Evolutionary conservation across 139 green algal species (phyloP), one percentile per base, ranked within the genome.

Genomic region (Haematococcus sp.): DNA sequence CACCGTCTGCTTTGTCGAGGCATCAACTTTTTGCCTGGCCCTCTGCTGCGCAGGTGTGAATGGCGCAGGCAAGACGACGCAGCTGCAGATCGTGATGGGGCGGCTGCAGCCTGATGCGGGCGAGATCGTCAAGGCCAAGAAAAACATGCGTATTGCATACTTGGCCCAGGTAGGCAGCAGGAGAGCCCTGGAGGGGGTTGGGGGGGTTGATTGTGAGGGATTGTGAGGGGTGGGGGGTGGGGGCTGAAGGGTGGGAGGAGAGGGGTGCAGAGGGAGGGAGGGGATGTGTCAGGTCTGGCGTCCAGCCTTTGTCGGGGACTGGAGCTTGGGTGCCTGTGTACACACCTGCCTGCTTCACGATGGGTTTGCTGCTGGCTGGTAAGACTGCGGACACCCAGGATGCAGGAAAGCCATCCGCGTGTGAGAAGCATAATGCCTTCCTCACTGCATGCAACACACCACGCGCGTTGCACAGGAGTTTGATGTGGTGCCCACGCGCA

Each of bases 61-160:
- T 76, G 96, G 96, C 17, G 94, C 96, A 2, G 96, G 96, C 28
- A 99, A 99, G 86, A 98, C 95, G 0, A 99, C 95, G 11, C 95
- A 98, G 87, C 86, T 99, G 67, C 87, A 97, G 80, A 97, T 99
- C 66, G 93, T 99, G 43, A 94, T 92, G 71, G 96, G 96, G 28
- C 74, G 84, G 34, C 60, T 98, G 40, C 60, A 90, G 54, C 83
- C 93, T 1, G 96, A 99, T 81, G 63, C 81, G 2, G 96, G 96
- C 2, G 88, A 95, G 75, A 85, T 99, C 2, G 66, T 98, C 63
- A 92, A 93, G 72, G 86, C 88, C 13, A 90, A 86, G 70, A 72
- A 77, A 22, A 90, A 92, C 82, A 93, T 97, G 91, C 81, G 84
- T 31, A 96, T 99, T 52, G 91, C 94, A 0, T 98, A 98, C 84